Evolutionary conservation across 495 filamentous ascomycete species (phyloP), one percentile per base, ranked within the genome.

Genomic region (Margaritispora aquatica): DNA sequence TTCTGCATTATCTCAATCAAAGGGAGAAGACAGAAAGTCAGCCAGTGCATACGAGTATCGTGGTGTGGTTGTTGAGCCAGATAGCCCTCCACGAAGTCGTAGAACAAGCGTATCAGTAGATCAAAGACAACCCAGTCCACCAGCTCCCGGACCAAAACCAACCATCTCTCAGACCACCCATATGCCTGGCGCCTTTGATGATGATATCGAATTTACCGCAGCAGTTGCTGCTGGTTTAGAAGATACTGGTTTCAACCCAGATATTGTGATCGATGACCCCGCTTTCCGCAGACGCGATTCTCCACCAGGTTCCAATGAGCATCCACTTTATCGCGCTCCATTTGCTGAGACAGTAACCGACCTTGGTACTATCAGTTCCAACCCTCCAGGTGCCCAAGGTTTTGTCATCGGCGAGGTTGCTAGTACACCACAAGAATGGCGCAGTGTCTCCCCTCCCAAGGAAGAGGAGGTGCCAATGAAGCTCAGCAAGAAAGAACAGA

Each of bases 181-280:
- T 8, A 75, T 77, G 65, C 75, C 80, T 29, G 80, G 80, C 19
- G 61, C 67, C 0, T 85, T 79, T 66, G 76, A 65, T 8, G 76
- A 83, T 24, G 87, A 90, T 57, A 73, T 86, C 38, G 84, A 82
- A 31, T 90, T 90, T 51, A 80, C 85, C 19, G 87, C 87, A 23
- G 82, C 78, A 10, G 66, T 90, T n/a, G 87, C 86, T 64, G 88
- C 87, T 34, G 85, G 82, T 5, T 77, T 88, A 20, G 69, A 85
- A 68, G 81, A 80, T 4, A 77, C 82, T 53, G 87, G 87, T 0
- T 90, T 90, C 59, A 82, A 90, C 67, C 82, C 86, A 21, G 80
- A 87, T 24, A 81, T 89, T 57, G 81, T 90, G 15, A 82, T 86
- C 22, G 74, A 89, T 54, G 77, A 90, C 62, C 80, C 82, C 0